phyloP scores from a whole-genome alignment of 2,329 filamentous ascomycete species.

The Botrytis hyacinthi region DNA sequence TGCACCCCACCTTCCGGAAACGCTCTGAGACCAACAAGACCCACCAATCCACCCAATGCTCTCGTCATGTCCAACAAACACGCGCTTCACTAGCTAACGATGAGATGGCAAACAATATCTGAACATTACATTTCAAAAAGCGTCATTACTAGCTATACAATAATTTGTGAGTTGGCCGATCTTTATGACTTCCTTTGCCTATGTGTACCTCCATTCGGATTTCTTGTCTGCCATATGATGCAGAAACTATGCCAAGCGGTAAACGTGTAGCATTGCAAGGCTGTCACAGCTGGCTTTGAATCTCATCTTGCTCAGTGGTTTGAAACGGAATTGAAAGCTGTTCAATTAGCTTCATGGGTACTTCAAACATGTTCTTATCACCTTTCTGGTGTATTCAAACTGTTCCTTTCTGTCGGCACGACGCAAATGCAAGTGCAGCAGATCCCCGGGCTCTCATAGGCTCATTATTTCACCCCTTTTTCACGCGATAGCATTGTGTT shows the following conservation, averaged over 20 bases:
- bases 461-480: background rate
- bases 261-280: background rate
- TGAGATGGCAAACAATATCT: background rate
- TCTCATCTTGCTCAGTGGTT: background rate
- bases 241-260: background rate
- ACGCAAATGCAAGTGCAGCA: slow-evolving; percentile 1
- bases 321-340: no score
- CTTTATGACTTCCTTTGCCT: background rate
- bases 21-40: background rate
- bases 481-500: background rate
- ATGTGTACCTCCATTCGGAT: background rate
- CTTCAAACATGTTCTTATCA: background rate
- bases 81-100: background rate
- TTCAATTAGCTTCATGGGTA: background rate
- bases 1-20: slow-evolving; percentile 9
- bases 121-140: background rate
- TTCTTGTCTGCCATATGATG: background rate
- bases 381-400: background rate
- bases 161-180: background rate
- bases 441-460: background rate
- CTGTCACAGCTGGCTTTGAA: background rate
- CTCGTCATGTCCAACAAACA: slow-evolving; percentile 12
- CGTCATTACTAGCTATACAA: background rate
- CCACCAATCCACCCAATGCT: slow-evolving; percentile 1
- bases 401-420: background rate